phyloP scores from a whole-genome alignment of 2,329 filamentous ascomycete species.

The Shiraia bambusicola region DNA sequence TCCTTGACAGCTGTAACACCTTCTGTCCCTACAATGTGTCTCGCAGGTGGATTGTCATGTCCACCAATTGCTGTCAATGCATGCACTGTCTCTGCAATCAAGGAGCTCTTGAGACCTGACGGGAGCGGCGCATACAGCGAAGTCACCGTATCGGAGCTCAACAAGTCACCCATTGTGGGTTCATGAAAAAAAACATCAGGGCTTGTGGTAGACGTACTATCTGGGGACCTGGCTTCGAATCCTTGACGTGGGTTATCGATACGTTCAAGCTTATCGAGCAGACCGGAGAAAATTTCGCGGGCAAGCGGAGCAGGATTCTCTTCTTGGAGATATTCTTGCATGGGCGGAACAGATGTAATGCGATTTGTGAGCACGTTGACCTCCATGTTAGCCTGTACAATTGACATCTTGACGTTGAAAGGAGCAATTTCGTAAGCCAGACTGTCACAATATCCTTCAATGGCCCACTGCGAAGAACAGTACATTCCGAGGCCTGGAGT shows the following conservation, averaged over 20 bases:
- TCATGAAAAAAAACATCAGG: slow-evolving; percentile 29
- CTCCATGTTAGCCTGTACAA: slow-evolving; percentile 94
- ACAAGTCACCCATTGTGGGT: slow-evolving; percentile 47
- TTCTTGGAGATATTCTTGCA: slow-evolving; percentile 68
- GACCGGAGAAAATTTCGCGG: slow-evolving; percentile 76
- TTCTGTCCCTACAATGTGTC: slow-evolving; percentile 92
- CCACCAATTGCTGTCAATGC: slow-evolving; percentile 90
- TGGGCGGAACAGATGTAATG: slow-evolving; percentile 78
- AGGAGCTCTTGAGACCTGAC: slow-evolving; percentile 64
- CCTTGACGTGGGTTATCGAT: slow-evolving; percentile 43
- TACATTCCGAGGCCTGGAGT: slow-evolving; percentile 90
- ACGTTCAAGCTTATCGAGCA: slow-evolving; percentile 74
- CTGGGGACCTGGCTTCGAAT: slow-evolving; percentile 34
- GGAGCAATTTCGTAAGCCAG: slow-evolving; percentile 93
- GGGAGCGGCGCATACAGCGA: slow-evolving; percentile 73
- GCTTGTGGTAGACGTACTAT: slow-evolving; percentile 32
- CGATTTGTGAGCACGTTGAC: slow-evolving; percentile 84
- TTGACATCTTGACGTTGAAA: slow-evolving; percentile 94
- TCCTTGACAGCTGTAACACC: slow-evolving; percentile 87
- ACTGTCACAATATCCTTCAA: slow-evolving; percentile 93
- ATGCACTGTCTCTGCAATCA: slow-evolving; percentile 87
- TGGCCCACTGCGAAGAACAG: slow-evolving; percentile 88
- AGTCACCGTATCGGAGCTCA: slow-evolving; percentile 55
- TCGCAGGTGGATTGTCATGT: slow-evolving; percentile 90
- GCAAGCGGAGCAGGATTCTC: slow-evolving; percentile 77